Percentiles rank a stretch among this genome's conserved stretches.
Evolutionary conservation across 257 asterid genomes (phyloP).

Genomic region (Solanum etuberosum): DNA sequence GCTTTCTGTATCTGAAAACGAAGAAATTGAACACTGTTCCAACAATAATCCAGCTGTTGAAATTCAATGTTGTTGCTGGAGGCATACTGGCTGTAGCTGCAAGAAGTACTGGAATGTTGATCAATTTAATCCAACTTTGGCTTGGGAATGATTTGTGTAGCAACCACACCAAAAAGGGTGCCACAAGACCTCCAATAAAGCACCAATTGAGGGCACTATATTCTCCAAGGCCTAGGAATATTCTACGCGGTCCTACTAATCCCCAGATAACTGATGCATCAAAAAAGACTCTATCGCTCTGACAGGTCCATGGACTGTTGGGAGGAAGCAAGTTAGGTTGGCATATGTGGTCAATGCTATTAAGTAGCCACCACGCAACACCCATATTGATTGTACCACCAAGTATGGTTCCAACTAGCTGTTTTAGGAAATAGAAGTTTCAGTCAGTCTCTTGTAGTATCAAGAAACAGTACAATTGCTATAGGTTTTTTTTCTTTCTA

Average conservation of each 20-base stretch:
- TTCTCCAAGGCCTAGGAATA: slow-evolving; percentile 42
- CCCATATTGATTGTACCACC: slow-evolving; percentile 53
- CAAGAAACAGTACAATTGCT: not conserved
- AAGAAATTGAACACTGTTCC: slow-evolving; percentile 46
- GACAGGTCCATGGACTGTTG: slow-evolving; percentile 70
- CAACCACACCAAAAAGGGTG: slow-evolving; percentile 37
- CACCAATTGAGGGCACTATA: slow-evolving; percentile 58
- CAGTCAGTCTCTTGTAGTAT: not conserved
- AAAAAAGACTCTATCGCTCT: slow-evolving; percentile 38
- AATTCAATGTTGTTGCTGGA: slow-evolving; percentile 56
- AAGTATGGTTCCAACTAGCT: slow-evolving; percentile 53
- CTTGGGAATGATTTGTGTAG: slow-evolving; percentile 36
- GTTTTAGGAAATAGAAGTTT: not conserved
- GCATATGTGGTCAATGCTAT: slow-evolving; percentile 42
- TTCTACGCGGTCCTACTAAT: slow-evolving; percentile 48
- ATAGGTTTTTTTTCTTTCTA: not conserved
- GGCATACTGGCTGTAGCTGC: slow-evolving; percentile 52
- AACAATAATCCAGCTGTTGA: slow-evolving; percentile 49
- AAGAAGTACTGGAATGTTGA: slow-evolving; percentile 55
- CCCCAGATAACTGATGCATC: slow-evolving; percentile 89
- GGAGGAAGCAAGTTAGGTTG: slow-evolving; percentile 35
- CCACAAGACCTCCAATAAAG: slow-evolving; percentile 45
- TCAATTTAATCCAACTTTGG: slow-evolving; percentile 41
- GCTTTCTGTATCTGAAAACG: slow-evolving; percentile 40
- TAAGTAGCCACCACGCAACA: slow-evolving; percentile 55